A percentile compares a stretch with the other conserved stretches of the same genome.
Evolutionary conservation across 768 basidiomycete genomes (phyloP).

Genomic region (Cystofilobasidium ferigula): DNA sequence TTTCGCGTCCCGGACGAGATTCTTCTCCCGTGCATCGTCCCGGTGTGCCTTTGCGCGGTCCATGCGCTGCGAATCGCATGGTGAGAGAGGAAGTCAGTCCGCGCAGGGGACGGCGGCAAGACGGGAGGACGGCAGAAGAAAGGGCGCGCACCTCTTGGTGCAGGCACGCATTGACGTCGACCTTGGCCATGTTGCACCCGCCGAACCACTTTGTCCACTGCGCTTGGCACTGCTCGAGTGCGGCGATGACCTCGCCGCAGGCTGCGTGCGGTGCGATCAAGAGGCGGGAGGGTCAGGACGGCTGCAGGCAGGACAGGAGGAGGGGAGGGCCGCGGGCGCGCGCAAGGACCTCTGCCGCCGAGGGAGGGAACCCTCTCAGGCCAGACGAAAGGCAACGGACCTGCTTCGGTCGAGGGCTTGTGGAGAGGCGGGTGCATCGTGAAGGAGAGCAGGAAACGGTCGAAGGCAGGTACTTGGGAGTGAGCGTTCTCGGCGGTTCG

Average conservation of each 20-base stretch:
- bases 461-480: background rate
- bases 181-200: slow-evolving; percentile 20
- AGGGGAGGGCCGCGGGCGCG: background rate
- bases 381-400: background rate
- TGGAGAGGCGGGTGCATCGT: slow-evolving; percentile 21
- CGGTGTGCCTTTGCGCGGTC: background rate
- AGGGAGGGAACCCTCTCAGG: background rate
- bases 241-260: slow-evolving; percentile 18
- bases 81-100: background rate
- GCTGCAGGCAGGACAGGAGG: background rate
- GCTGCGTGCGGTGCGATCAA: background rate
- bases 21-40: slow-evolving; percentile 14
- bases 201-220: slow-evolving; percentile 18
- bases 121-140: background rate
- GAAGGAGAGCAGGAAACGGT: background rate
- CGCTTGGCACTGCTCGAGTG: slow-evolving; percentile 18
- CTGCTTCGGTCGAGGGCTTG: slow-evolving; percentile 17
- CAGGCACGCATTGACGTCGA: slow-evolving; percentile 14
- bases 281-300: background rate
- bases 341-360: background rate
- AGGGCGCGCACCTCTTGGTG: slow-evolving; percentile 8
- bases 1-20: slow-evolving; percentile 30
- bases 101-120: background rate
- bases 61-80: background rate
- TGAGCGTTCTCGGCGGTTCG: background rate